phyloP scores from a whole-genome alignment of 306 rosid genomes.

The Luffa aegyptiaca region DNA sequence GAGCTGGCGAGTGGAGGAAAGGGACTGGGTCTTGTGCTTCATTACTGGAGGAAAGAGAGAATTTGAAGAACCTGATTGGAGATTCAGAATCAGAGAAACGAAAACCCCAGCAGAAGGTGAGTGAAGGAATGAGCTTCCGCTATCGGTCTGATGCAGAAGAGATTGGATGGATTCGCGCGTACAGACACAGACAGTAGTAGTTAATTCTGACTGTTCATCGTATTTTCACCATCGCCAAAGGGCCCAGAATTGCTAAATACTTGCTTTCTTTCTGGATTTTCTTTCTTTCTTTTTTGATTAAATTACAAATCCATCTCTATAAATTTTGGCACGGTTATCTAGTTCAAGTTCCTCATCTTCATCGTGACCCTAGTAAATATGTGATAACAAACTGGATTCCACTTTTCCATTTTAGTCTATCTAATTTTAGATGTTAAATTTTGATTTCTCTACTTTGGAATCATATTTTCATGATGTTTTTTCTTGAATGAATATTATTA shows the following conservation, averaged over 20 bases:
- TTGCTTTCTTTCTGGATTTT: background rate
- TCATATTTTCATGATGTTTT: too few species aligned
- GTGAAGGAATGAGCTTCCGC: background rate
- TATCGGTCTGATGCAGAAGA: background rate
- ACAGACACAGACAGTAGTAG: background rate
- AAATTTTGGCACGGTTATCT: too few species aligned
- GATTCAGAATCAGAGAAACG: background rate
- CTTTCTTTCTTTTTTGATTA: background rate
- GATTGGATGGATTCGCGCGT: background rate
- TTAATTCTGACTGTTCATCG: background rate
- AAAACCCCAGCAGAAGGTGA: background rate
- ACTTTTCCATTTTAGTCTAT: too few species aligned
- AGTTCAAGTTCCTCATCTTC: too few species aligned
- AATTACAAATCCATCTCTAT: too few species aligned
- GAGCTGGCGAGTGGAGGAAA: conserved; percentile 14
- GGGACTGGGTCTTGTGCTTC: conserved; percentile 30
- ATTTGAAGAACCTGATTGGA: background rate
- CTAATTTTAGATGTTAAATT: too few species aligned
- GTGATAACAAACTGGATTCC: too few species aligned
- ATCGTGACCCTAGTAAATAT: too few species aligned
- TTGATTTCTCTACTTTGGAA: too few species aligned
- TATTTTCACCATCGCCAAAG: background rate
- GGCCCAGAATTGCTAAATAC: background rate
- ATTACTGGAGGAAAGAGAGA: background rate
- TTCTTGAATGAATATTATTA: too few species aligned